These are phyloP conservation scores for Amylocystis lapponica DNA, from an alignment of 768 basidiomycete species.

Conservation along the genomic window DNA sequence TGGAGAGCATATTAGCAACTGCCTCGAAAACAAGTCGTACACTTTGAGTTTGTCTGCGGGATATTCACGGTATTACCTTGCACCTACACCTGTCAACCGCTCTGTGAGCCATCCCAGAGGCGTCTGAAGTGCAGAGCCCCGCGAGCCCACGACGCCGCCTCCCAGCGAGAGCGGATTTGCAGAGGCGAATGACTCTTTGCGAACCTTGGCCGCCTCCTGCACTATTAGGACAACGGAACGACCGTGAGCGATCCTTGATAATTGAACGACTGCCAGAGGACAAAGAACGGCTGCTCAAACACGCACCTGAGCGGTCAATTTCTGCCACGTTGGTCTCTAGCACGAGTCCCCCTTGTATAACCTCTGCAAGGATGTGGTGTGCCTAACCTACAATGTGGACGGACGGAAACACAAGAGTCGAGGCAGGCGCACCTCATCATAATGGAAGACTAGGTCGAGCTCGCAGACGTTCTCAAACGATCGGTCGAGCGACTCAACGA, in stretches of 20 bases:
- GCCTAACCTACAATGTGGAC: conserved; percentile 45
- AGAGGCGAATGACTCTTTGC: conserved; percentile 75
- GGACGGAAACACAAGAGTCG: neutral
- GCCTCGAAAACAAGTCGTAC: no score
- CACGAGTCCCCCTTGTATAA: conserved; percentile 95
- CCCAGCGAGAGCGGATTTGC: conserved; percentile 80
- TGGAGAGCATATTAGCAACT: no score
- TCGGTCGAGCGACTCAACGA: conserved; percentile 93
- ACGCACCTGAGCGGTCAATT: conserved; percentile 65
- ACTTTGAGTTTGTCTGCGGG: no score
- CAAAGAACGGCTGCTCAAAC: no score
- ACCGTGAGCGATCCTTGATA: neutral
- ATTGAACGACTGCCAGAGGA: conserved; percentile 1
- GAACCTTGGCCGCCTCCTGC: conserved; percentile 60
- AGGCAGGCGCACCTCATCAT: conserved; percentile 72
- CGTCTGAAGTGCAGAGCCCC: conserved; percentile 56
- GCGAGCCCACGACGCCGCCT: conserved; percentile 38
- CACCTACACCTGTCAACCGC: conserved; percentile 61
- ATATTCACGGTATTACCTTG: conserved; percentile 33
- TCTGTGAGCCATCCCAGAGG: conserved; percentile 78
- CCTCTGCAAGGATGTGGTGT: conserved; percentile 91
- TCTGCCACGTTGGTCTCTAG: conserved; percentile 92
- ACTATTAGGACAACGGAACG: conserved; percentile 35
- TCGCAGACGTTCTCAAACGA: conserved; percentile 99
- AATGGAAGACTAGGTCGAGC: conserved; percentile 96